phyloP scores from a whole-genome alignment of 1,284 basidiomycete genomes.

The Irpex sp. region DNA sequence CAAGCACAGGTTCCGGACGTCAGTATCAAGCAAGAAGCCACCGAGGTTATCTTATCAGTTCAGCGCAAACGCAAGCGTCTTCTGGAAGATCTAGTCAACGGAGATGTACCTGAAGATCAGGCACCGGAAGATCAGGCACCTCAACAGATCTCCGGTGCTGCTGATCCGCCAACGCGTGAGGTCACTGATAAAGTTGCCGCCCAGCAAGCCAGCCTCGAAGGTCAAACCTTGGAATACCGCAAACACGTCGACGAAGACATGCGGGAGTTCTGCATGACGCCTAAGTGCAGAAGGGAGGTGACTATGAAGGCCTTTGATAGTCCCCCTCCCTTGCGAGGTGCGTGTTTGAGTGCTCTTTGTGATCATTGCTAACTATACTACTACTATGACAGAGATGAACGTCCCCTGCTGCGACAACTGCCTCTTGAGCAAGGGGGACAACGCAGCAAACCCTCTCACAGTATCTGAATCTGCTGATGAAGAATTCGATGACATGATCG shows the following conservation, averaged over 20 bases:
- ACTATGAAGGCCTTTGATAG: background rate
- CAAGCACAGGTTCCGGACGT: background rate
- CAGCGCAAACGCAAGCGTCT: background rate
- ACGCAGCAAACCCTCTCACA: background rate
- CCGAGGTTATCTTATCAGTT: background rate
- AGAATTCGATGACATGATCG: background rate
- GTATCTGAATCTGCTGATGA: no score
- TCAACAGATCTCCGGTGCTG: background rate
- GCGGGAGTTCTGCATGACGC: background rate
- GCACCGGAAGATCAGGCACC: background rate
- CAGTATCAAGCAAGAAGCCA: background rate
- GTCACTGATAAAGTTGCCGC: background rate
- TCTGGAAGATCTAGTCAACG: background rate
- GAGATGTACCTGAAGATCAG: background rate
- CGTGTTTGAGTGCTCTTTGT: background rate
- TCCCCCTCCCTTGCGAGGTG: background rate
- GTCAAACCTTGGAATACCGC: background rate
- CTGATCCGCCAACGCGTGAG: background rate
- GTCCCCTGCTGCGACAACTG: background rate
- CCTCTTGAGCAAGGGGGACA: background rate
- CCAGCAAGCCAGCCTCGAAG: background rate
- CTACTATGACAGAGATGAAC: background rate
- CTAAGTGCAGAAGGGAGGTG: background rate
- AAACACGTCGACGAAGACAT: background rate
- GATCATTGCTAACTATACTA: background rate